Conservation (phyloP, 495 filamentous ascomycete species). For the Pseudotulostoma volvatum region DNA sequence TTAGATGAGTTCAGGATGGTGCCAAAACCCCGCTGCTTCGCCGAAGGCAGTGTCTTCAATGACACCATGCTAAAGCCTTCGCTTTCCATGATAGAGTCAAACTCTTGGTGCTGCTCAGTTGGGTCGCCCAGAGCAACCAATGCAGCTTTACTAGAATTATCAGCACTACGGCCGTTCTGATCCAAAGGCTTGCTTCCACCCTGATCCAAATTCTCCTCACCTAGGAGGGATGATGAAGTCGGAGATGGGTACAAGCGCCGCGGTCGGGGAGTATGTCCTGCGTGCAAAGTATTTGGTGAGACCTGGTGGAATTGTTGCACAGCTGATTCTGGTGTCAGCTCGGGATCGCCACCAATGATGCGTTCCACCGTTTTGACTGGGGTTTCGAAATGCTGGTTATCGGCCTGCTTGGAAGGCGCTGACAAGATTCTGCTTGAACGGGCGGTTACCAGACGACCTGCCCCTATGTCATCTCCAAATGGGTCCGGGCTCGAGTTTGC, state of each 20-base stretch:
- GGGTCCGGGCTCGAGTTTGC: neutral
- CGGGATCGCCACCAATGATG: neutral
- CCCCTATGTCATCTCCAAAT: neutral
- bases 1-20: slow-evolving; percentile 12
- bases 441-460: neutral
- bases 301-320: slow-evolving; percentile 3
- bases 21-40: slow-evolving; percentile 21
- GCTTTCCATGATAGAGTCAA: slow-evolving; percentile 41
- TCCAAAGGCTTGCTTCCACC: neutral
- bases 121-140: slow-evolving; percentile 14
- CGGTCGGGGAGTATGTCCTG: slow-evolving; percentile 15
- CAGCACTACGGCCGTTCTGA: too few species aligned
- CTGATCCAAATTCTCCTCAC: slow-evolving; percentile 18
- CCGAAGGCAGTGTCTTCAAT: slow-evolving; percentile 34
- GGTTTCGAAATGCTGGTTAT: neutral
- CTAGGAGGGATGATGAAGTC: slow-evolving; percentile 24
- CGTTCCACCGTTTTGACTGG: neutral
- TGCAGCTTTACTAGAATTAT: slow-evolving; percentile 4
- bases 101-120: slow-evolving; percentile 30
- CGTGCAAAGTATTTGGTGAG: slow-evolving; percentile 19
- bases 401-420: neutral
- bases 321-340: slow-evolving; percentile 3
- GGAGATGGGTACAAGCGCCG: slow-evolving; percentile 27
- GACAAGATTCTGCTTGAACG: neutral
- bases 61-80: slow-evolving; percentile 46